These are phyloP conservation scores for Saccharomycopsis capsularis DNA, from an alignment of 805 yeast species.

Conservation along the genomic window DNA sequence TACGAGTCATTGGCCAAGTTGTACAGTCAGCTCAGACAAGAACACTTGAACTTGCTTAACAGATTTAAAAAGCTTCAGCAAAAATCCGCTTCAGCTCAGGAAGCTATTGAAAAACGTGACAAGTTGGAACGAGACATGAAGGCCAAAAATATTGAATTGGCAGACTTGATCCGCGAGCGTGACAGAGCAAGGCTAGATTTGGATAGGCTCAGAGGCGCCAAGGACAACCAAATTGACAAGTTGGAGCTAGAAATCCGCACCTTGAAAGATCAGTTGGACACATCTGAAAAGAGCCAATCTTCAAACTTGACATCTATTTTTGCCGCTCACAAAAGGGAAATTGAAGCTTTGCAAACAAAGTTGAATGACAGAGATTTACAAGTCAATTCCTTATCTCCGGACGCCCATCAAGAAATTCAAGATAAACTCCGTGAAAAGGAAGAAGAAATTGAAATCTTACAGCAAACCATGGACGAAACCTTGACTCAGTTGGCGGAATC, in stretches of 20 bases:
- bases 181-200: constrained; percentile 82
- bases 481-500: constrained; percentile 49
- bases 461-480: constrained; percentile 73
- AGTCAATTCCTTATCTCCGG: constrained; percentile 23
- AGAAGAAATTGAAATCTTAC: constrained; percentile 69
- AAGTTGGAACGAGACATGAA: constrained; percentile 75
- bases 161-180: constrained; percentile 82
- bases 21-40: constrained; percentile 87
- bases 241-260: constrained; percentile 60
- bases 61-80: constrained; percentile 78
- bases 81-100: constrained; percentile 85
- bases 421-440: constrained; percentile 56
- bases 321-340: constrained; percentile 55
- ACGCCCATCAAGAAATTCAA: constrained; percentile 30
- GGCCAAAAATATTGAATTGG: constrained; percentile 78
- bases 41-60: constrained; percentile 71
- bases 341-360: constrained; percentile 41
- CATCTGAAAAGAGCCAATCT: constrained; percentile 55
- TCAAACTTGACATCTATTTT: constrained; percentile 54
- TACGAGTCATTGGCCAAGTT: constrained; percentile 85
- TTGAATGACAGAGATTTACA: constrained; percentile 26
- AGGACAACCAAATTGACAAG: constrained; percentile 57
- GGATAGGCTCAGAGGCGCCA: constrained; percentile 59
- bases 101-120: constrained; percentile 78
- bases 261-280: constrained; percentile 49